Evolutionary conservation across 2,329 filamentous ascomycete genomes (phyloP).

Genomic region (Gnomoniopsis sp.): DNA sequence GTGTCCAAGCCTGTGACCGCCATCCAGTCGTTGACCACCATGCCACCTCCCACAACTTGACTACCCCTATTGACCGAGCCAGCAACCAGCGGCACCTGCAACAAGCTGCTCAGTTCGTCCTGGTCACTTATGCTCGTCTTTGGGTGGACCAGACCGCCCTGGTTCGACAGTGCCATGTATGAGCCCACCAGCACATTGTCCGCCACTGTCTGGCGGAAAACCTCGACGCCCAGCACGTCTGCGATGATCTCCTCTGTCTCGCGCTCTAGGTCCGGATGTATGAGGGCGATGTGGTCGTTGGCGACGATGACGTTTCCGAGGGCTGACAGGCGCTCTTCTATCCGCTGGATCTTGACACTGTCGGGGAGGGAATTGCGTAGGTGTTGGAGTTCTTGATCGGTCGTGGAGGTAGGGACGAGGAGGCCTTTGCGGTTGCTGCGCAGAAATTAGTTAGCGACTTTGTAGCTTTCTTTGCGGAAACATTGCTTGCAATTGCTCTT

Average conservation of each 20-base stretch:
- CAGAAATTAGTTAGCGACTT: slow-evolving; percentile 14
- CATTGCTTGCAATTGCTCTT: not conserved
- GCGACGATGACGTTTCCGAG: slow-evolving; percentile 95
- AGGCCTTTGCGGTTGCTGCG: slow-evolving; percentile 89
- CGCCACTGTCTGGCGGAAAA: slow-evolving; percentile 91
- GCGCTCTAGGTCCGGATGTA: slow-evolving; percentile 94
- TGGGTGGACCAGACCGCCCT: slow-evolving; percentile 93
- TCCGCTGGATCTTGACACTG: slow-evolving; percentile 87
- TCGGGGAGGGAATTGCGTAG: slow-evolving; percentile 93
- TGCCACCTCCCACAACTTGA: slow-evolving; percentile 91
- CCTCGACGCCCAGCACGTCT: slow-evolving; percentile 85
- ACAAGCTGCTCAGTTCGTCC: slow-evolving; percentile 88
- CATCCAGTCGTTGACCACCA: slow-evolving; percentile 98
- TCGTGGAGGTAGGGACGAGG: slow-evolving; percentile 91
- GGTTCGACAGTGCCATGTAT: slow-evolving; percentile 96
- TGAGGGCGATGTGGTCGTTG: slow-evolving; percentile 94
- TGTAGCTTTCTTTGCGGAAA: not conserved
- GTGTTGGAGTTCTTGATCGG: slow-evolving; percentile 97
- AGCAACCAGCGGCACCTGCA: slow-evolving; percentile 94
- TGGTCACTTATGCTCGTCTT: slow-evolving; percentile 97
- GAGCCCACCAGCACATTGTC: slow-evolving; percentile 95
- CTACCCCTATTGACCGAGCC: slow-evolving; percentile 91
- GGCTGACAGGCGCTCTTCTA: slow-evolving; percentile 94
- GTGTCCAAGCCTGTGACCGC: slow-evolving; percentile 91
- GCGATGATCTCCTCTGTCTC: slow-evolving; percentile 99